Conservation (phyloP, 169 alveolate genomes). For the Babesia gibsoni region DNA sequence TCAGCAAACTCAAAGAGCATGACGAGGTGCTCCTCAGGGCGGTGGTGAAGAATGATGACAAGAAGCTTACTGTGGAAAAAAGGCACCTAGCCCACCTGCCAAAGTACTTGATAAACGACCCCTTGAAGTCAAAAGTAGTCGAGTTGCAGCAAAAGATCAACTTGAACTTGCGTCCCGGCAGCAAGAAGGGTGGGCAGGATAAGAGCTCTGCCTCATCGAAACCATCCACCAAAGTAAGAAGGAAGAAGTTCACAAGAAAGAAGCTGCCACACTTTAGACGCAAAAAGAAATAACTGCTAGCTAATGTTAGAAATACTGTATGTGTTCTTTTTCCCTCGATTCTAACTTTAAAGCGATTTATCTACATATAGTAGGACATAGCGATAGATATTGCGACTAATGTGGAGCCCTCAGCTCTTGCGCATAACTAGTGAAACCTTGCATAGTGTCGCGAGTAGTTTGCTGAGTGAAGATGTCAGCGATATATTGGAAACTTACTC, state of each 20-base stretch:
- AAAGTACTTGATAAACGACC: slow-evolving; percentile 38
- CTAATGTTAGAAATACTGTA: neutral
- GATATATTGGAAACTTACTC: slow-evolving; percentile 20
- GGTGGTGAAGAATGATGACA: slow-evolving; percentile 45
- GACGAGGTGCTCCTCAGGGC: slow-evolving; percentile 50
- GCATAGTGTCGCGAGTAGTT: slow-evolving; percentile 59
- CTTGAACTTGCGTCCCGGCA: slow-evolving; percentile 13
- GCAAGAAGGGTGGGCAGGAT: neutral
- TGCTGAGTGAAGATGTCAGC: neutral
- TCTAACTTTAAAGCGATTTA: neutral
- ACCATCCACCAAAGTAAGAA: neutral
- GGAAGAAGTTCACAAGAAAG: slow-evolving; percentile 6
- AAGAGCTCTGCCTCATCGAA: neutral
- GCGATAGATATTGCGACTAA: neutral
- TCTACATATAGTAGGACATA: neutral
- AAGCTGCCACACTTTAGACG: slow-evolving; percentile 45
- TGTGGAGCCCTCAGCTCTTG: slow-evolving; percentile 19
- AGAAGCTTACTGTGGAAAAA: slow-evolving; percentile 37
- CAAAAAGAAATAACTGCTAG: slow-evolving; percentile 18
- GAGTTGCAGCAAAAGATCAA: slow-evolving; percentile 23
- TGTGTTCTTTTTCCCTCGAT: neutral
- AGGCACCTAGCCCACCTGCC: slow-evolving; percentile 52
- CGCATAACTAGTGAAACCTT: slow-evolving; percentile 45
- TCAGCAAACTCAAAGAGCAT: slow-evolving; percentile 27
- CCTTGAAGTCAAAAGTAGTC: slow-evolving; percentile 21